Conservation (phyloP, 2,329 filamentous ascomycete genomes). For the Venturia aucupariae region DNA sequence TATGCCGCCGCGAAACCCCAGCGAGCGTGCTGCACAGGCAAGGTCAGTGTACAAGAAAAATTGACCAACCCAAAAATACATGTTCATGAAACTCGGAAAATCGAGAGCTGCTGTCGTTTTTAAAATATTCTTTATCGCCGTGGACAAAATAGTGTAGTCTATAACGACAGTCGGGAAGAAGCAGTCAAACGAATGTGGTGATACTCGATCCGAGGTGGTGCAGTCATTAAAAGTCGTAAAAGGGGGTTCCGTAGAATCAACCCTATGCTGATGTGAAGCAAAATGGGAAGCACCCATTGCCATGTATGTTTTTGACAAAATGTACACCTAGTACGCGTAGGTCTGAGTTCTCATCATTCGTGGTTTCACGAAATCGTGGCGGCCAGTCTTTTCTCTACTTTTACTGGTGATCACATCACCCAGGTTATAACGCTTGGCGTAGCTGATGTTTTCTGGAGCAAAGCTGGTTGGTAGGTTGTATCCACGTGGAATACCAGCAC, state of each 20-base stretch:
- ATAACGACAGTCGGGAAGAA: background rate
- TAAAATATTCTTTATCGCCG: background rate
- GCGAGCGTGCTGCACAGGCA: background rate
- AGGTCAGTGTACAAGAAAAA: too few relatives aligned
- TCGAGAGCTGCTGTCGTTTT: background rate
- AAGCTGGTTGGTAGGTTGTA: background rate
- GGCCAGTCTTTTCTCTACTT: background rate
- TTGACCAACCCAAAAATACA: conserved; percentile 1
- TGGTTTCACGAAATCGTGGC: conserved; percentile 1
- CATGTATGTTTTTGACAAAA: background rate
- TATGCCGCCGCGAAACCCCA: background rate
- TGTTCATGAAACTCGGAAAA: background rate
- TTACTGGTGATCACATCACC: background rate
- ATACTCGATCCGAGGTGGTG: background rate
- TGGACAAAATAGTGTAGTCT: background rate
- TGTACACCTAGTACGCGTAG: conserved; percentile 7
- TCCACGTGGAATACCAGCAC: background rate
- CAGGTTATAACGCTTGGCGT: background rate
- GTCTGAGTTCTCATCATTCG: conserved; percentile 3
- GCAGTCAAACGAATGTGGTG: background rate
- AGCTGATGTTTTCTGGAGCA: background rate
- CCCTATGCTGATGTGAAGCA: background rate
- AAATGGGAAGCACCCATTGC: background rate
- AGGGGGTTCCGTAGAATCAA: background rate
- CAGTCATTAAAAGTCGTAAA: conserved; percentile 6